Percentiles rank a stretch among this genome's conserved stretches.
These are phyloP conservation scores for Aspergillus ruber DNA, from an alignment of 2,329 filamentous ascomycete genomes.

Conservation along the genomic window DNA sequence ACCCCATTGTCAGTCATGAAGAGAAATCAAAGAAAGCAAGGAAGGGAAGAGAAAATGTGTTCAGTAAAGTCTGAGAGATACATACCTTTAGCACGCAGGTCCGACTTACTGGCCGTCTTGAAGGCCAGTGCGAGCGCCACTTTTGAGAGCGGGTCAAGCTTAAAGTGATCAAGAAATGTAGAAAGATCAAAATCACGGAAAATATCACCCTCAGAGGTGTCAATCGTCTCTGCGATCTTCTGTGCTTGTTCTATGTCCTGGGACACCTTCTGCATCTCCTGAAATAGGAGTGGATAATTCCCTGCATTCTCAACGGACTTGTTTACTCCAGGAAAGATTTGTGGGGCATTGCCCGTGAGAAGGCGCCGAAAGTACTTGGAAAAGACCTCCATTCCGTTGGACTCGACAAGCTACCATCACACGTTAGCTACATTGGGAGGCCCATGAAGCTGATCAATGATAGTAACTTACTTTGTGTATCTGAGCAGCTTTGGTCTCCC, in stretches of 20 bases:
- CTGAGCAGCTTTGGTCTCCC: constrained; percentile 84
- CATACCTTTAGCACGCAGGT: constrained; percentile 84
- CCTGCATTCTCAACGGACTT: constrained; percentile 68
- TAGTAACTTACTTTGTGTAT: constrained; percentile 71
- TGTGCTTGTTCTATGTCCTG: constrained; percentile 74
- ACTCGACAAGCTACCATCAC: constrained; percentile 70
- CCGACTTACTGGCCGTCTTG: constrained; percentile 70
- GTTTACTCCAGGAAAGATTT: constrained; percentile 78
- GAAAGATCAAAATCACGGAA: constrained; percentile 96
- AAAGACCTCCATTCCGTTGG: constrained; percentile 98
- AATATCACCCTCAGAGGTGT: constrained; percentile 82
- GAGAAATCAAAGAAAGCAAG: not conserved
- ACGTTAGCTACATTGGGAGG: constrained; percentile 2
- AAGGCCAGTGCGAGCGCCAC: constrained; percentile 83
- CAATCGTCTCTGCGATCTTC: constrained; percentile 90
- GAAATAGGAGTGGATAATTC: constrained; percentile 74
- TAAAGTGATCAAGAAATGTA: constrained; percentile 93
- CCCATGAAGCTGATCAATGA: not conserved
- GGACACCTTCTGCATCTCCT: constrained; percentile 80
- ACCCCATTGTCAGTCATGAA: not conserved
- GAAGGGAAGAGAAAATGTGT: too few species aligned
- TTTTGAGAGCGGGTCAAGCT: constrained; percentile 81
- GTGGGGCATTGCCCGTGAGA: constrained; percentile 80
- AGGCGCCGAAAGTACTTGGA: constrained; percentile 91
- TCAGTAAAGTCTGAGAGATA: constrained; percentile 4